These are phyloP conservation scores for Tylopilus sp. DNA, from an alignment of 768 basidiomycete species.

Conservation along the genomic window DNA sequence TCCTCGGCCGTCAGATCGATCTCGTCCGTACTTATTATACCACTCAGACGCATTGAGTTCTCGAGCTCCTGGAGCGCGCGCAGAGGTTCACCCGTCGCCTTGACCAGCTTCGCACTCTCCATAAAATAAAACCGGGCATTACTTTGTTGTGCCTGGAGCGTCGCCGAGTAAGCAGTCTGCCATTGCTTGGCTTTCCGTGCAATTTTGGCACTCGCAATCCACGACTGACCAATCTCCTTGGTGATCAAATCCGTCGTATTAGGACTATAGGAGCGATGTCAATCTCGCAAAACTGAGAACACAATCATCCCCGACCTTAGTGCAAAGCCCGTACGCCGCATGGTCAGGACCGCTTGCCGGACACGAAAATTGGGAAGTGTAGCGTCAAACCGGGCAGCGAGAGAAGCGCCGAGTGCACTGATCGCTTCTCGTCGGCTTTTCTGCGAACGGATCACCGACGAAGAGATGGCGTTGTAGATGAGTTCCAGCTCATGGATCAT, in stretches of 20 bases:
- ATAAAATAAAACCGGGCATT: conserved; percentile 76
- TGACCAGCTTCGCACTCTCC: conserved; percentile 85
- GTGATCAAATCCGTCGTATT: conserved; percentile 37
- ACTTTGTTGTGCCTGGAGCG: conserved; percentile 81
- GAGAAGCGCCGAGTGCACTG: conserved; percentile 32
- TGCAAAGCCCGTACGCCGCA: conserved; percentile 81
- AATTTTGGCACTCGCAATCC: conserved; percentile 93
- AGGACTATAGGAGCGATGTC: conserved; percentile 10
- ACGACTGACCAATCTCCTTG: conserved; percentile 73
- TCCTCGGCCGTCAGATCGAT: conserved; percentile 56
- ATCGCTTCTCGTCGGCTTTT: conserved; percentile 40
- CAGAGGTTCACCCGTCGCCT: conserved; percentile 73
- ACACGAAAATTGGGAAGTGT: conserved; percentile 86
- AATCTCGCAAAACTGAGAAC: neutral
- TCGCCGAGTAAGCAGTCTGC: conserved; percentile 96
- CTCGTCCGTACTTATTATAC: conserved; percentile 42
- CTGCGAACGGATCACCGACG: conserved; percentile 39
- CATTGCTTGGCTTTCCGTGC: conserved; percentile 93
- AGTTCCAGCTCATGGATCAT: conserved; percentile 81
- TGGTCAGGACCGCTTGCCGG: conserved; percentile 85
- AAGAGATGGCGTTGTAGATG: conserved; percentile 45
- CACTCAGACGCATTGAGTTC: conserved; percentile 56
- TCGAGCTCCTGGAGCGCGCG: conserved; percentile 87
- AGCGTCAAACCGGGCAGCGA: conserved; percentile 66
- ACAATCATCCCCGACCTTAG: conserved; percentile 49